Evolutionary conservation across 2,329 filamentous ascomycete species (phyloP).

Genomic region (Fusarium sp.): DNA sequence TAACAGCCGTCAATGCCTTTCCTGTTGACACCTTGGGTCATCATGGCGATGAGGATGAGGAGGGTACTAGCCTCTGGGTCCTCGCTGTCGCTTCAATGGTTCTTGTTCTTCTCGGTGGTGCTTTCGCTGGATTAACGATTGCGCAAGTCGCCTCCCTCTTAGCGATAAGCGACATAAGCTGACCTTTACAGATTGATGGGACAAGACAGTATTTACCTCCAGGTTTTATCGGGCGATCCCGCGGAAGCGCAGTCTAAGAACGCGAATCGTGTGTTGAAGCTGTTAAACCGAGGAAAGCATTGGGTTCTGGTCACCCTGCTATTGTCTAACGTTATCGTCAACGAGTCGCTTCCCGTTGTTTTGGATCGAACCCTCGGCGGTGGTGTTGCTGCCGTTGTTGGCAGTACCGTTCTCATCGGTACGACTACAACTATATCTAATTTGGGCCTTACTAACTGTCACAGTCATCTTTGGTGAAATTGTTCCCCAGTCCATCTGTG

Average conservation of each 20-base stretch:
- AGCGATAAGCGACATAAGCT: constrained; percentile 31
- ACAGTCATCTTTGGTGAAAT: constrained; percentile 98
- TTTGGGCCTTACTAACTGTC: constrained; percentile 33
- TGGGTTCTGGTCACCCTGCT: constrained; percentile 97
- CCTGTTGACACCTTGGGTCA: constrained; percentile 56
- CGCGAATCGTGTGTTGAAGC: constrained; percentile 80
- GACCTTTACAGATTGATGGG: constrained; percentile 63
- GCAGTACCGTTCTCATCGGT: constrained; percentile 95
- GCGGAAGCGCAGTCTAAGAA: constrained; percentile 88
- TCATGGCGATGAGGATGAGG: constrained; percentile 59
- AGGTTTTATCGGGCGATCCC: constrained; percentile 88
- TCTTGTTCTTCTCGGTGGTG: constrained; percentile 87
- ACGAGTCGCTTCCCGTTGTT: constrained; percentile 95
- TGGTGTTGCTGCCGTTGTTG: constrained; percentile 92
- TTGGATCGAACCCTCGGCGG: constrained; percentile 93
- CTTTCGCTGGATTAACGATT: constrained; percentile 94
- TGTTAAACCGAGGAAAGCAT: constrained; percentile 91
- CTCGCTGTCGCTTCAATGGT: constrained; percentile 82
- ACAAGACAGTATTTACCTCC: constrained; percentile 95
- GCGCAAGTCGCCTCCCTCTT: constrained; percentile 64
- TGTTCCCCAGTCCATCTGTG: constrained; percentile 94
- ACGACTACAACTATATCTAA: constrained; percentile 48
- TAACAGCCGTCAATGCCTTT: constrained; percentile 62
- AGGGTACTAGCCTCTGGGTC: constrained; percentile 78
- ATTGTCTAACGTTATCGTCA: constrained; percentile 96